A percentile compares a stretch with the other conserved stretches of the same genome.
phyloP scores from a whole-genome alignment of 805 yeast genomes.

The Ogataea allantospora region DNA sequence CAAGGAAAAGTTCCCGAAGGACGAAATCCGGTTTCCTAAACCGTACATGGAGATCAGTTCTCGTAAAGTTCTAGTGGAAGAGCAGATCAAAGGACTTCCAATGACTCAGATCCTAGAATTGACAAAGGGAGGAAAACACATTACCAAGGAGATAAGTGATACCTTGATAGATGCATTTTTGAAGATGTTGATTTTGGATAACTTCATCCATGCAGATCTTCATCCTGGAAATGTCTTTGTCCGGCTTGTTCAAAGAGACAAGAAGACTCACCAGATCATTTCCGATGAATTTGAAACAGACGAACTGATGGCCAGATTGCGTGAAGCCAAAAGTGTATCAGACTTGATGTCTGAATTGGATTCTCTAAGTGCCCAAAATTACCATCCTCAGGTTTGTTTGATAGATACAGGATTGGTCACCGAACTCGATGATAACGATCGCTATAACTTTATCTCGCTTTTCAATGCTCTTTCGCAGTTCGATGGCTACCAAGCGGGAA shows the following conservation, averaged over 20 bases:
- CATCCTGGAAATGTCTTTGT: slow-evolving; percentile 93
- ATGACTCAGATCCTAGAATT: slow-evolving; percentile 66
- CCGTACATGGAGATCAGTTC: slow-evolving; percentile 67
- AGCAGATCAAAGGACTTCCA: slow-evolving; percentile 78
- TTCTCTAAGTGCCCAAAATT: slow-evolving; percentile 51
- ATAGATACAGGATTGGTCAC: slow-evolving; percentile 94
- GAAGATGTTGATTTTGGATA: slow-evolving; percentile 88
- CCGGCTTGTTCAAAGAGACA: slow-evolving; percentile 41
- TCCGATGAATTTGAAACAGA: slow-evolving; percentile 49
- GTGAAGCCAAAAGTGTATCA: slow-evolving; percentile 33
- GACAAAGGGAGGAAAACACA: slow-evolving; percentile 40
- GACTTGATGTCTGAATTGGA: slow-evolving; percentile 41
- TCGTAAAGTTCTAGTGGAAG: slow-evolving; percentile 78
- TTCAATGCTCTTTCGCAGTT: slow-evolving; percentile 87
- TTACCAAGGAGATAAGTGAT: slow-evolving; percentile 71
- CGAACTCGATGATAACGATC: slow-evolving; percentile 71
- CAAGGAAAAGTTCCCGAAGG: slow-evolving; percentile 58
- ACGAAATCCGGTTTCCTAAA: slow-evolving; percentile 75
- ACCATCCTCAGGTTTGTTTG: slow-evolving; percentile 82
- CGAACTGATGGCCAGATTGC: slow-evolving; percentile 41
- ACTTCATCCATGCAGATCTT: slow-evolving; percentile 93
- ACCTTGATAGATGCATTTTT: slow-evolving; percentile 88
- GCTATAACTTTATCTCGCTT: slow-evolving; percentile 83
- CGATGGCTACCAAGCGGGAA: slow-evolving; percentile 94
- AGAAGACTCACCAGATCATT: slow-evolving; percentile 38